These are phyloP conservation scores for Teratosphaeriaceae sp. DNA, from an alignment of 2,329 filamentous ascomycete genomes.

Conservation along the genomic window DNA sequence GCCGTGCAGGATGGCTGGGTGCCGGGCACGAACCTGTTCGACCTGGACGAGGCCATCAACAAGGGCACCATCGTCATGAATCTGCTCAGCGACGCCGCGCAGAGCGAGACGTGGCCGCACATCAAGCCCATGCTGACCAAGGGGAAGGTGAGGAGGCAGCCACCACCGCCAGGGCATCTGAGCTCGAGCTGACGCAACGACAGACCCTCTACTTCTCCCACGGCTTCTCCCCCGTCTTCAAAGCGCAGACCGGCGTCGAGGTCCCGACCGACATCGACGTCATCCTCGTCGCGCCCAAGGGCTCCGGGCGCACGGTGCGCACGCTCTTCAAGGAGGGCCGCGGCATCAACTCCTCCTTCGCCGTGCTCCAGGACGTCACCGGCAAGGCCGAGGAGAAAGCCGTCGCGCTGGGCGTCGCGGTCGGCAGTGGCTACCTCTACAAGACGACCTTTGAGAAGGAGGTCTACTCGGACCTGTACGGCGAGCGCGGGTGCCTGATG, in stretches of 20 bases:
- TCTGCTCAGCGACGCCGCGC: conserved; percentile 93
- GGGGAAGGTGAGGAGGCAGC: conserved; percentile 71
- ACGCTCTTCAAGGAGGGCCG: conserved; percentile 98
- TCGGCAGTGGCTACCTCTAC: conserved; percentile 98
- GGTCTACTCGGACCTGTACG: conserved; percentile 99
- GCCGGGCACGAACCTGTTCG: conserved; percentile 97
- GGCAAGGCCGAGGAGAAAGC: conserved; percentile 98
- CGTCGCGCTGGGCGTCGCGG: conserved; percentile 89
- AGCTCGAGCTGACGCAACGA: conserved; percentile 17
- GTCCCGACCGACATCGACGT: conserved; percentile 94
- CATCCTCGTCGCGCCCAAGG: conserved; percentile 99
- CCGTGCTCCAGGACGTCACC: conserved; percentile 97
- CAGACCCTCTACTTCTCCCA: conserved; percentile 99
- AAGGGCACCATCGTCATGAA: conserved; percentile 98
- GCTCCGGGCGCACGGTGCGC: conserved; percentile 96
- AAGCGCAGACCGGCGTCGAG: conserved; percentile 98
- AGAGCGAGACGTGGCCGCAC: conserved; percentile 96
- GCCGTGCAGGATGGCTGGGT: conserved; percentile 97
- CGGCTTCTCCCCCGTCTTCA: conserved; percentile 99
- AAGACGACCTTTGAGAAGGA: conserved; percentile 99
- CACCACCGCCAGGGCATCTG: not conserved
- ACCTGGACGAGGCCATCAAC: conserved; percentile 91
- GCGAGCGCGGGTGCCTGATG: conserved; percentile 99
- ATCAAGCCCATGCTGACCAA: conserved; percentile 98
- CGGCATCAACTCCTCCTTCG: conserved; percentile 99